Base-by-base conservation (phyloP, 208 protist species). In the Leishmania guyanensis region DNA sequence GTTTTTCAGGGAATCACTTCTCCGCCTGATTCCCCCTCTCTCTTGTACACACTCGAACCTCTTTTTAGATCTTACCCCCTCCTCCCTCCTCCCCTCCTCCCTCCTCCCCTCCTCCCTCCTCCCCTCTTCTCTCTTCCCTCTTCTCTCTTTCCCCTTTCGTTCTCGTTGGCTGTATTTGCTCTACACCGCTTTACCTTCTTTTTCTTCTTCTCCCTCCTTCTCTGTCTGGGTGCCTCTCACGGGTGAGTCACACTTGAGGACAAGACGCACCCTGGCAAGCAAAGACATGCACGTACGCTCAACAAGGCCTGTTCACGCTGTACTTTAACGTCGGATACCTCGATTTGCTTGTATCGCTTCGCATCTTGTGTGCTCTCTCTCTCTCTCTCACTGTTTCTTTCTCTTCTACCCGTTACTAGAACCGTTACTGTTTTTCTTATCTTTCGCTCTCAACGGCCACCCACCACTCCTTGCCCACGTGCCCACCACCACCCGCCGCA, bases 401-500 rank as follows among this genome's bases (percentile, higher is more conserved):
- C 68, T 60, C 22, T 73, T 77, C 36, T 39, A 48, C 39, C 56
- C 26, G 33, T 72, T 33, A 53, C 64, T 50, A 64, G 50, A 77
- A 22, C 54, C 17, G 3, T 60, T 60, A 6, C 6, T 71, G 74
- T 82, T 75, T 76, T 69, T 76, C n/a, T 76, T 72, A 77, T 62
- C 56, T 46, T 46, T 46, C 43, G 43, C 43, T 6, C 4, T 46
- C 43, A 46, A 46, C 43, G 43, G 4, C 43, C 14, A 68, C 69
- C 69, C 16, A 36, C 48, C n/a, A 9, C 58, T 33, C 48, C 48
- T 60, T 73, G 43, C n/a, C 48, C 36, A 70, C 29, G 69, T n/a
- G 20, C 54, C 16, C 54, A 3, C 54, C 54, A 46, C 43, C 43
- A 46, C 54, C 26, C 12, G 14, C 22, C 9, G 60, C 60, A 33